These are phyloP conservation scores for Fusarium longipes DNA, from an alignment of 2,329 filamentous ascomycete genomes.

Conservation along the genomic window DNA sequence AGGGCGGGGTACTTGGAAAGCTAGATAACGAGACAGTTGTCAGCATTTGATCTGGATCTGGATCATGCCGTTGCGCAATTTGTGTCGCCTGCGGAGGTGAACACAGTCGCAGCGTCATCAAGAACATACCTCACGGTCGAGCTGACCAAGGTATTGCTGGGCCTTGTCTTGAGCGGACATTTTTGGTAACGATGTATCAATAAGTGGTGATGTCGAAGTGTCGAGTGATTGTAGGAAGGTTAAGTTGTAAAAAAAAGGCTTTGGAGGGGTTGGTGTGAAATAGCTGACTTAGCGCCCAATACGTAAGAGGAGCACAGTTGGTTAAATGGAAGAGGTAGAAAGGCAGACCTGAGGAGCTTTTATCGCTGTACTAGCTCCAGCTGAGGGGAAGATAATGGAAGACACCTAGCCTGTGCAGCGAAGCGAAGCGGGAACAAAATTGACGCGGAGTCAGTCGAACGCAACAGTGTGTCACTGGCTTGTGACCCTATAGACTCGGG, in stretches of 20 bases:
- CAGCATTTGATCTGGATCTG: slow-evolving; percentile 32
- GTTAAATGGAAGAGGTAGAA: slow-evolving; percentile 19
- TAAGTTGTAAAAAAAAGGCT: slow-evolving; percentile 30
- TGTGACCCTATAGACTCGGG: slow-evolving; percentile 40
- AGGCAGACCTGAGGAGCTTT: slow-evolving; percentile 42
- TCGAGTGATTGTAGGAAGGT: slow-evolving; percentile 27
- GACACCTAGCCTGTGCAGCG: slow-evolving; percentile 12
- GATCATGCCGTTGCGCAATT: slow-evolving; percentile 19
- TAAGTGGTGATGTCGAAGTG: slow-evolving; percentile 45
- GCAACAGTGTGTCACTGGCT: slow-evolving; percentile 47
- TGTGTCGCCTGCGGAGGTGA: slow-evolving; percentile 27
- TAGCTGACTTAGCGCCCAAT: slow-evolving; percentile 34
- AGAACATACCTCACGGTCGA: slow-evolving; percentile 81
- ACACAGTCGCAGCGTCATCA: neutral
- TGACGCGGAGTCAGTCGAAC: slow-evolving; percentile 47
- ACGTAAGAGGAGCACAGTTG: slow-evolving; percentile 32
- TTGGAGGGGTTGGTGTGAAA: slow-evolving; percentile 38
- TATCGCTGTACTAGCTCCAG: slow-evolving; percentile 45
- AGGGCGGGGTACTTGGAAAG: slow-evolving; percentile 86
- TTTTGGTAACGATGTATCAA: slow-evolving; percentile 27
- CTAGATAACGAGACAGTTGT: slow-evolving; percentile 58
- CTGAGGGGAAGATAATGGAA: slow-evolving; percentile 15
- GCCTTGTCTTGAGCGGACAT: slow-evolving; percentile 82
- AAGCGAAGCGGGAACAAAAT: slow-evolving; percentile 45
- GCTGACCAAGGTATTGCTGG: slow-evolving; percentile 79